Conservation (phyloP, 495 filamentous ascomycete genomes). For the Neurospora sp. region DNA sequence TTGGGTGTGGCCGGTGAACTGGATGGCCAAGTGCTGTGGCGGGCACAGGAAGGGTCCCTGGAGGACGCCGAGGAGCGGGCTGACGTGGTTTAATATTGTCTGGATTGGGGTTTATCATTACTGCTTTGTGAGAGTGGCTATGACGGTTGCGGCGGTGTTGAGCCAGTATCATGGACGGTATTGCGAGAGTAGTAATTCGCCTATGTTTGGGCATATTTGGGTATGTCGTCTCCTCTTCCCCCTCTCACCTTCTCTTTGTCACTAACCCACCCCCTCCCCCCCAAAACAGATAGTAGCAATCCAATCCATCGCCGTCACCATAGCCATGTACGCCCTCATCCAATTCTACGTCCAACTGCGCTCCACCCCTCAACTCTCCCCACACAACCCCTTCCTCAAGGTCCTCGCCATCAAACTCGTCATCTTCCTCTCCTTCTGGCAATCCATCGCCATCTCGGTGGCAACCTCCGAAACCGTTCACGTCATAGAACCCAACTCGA, state of each 20-base stretch:
- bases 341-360: slow-evolving; percentile 75
- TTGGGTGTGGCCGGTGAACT: slow-evolving; percentile 69
- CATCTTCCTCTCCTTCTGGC: slow-evolving; percentile 94
- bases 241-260: neutral
- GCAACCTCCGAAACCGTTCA: slow-evolving; percentile 48
- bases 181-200: slow-evolving; percentile 68
- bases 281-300: slow-evolving; percentile 51
- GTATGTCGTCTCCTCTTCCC: slow-evolving; percentile 32
- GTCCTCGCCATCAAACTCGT: slow-evolving; percentile 84
- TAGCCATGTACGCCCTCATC: slow-evolving; percentile 89
- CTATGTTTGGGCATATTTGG: slow-evolving; percentile 78
- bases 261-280: neutral
- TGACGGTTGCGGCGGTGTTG: slow-evolving; percentile 70
- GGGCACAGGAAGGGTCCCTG: slow-evolving; percentile 51
- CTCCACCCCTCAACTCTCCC: slow-evolving; percentile 48
- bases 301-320: slow-evolving; percentile 61
- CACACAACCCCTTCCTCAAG: slow-evolving; percentile 70
- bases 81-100: slow-evolving; percentile 93
- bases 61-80: slow-evolving; percentile 66
- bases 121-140: slow-evolving; percentile 75
- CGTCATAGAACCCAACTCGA: slow-evolving; percentile 49
- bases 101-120: slow-evolving; percentile 88
- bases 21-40: slow-evolving; percentile 59
- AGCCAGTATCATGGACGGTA: slow-evolving; percentile 61
- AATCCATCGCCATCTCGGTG: slow-evolving; percentile 61